Evolutionary conservation across 805 yeast species (phyloP), one percentile per base, ranked within the genome.

Genomic region (Blastobotrys peoriensis): DNA sequence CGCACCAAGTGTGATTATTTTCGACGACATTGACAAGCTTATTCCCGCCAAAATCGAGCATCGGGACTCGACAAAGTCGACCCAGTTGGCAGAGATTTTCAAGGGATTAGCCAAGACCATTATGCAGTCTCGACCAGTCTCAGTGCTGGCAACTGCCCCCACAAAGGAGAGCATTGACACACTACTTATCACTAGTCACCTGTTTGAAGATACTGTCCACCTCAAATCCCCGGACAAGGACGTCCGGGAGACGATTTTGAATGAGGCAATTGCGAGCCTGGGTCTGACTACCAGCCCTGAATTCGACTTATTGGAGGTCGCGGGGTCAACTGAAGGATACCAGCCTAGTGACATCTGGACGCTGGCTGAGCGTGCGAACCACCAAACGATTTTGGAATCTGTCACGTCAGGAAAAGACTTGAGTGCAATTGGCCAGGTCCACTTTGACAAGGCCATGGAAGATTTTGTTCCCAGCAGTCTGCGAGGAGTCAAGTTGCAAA

Each of bases 401-500:
- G 13, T n/a, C 28, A 21, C 16, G 8, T 15, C 44, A 10, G 27
- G 15, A n/a, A 17, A n/a, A 25, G 40, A n/a, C 20, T 5, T 13
- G 8, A 10, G 17, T 13, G 19, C 8, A n/a, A 49, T 43, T 39
- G 49, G 44, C 41, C 64, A 70, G 50, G 56, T 55, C 3, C 53
- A 77, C 44, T 76, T 86, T 46, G 65, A 70, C 15, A 66, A 61
- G 5, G 86, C 95, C 0, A 57, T 84, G n/a, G 61, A 71, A 9
- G 85, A 79, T 0, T 91, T 75, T 54, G 76, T 79, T 1, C 96
- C 98, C 0, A 78, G 95, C 0, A 80, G 86, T 38, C 66, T 91
- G 43, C 74, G 96, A 43, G 95, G 95, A 0, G 95, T 87, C 4
- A 86, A 87, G 59, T 68, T 89, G 8, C 87, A 87, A 53, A 87